A percentile compares a stretch with the other conserved stretches of the same genome.
phyloP scores from a whole-genome alignment of 768 basidiomycete genomes.

The Mycena metata region DNA sequence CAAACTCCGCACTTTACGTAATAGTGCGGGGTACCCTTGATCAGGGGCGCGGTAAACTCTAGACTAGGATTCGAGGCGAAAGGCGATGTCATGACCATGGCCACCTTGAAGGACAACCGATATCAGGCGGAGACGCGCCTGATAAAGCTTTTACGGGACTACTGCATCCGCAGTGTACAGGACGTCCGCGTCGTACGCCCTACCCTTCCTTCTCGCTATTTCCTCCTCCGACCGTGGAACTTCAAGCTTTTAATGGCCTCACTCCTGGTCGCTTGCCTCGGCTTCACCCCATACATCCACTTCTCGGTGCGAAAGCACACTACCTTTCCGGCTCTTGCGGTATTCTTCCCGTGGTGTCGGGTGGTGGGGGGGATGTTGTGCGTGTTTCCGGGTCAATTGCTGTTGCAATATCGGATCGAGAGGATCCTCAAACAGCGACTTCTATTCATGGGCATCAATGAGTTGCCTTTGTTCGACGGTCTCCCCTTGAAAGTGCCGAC shows the following conservation, averaged over 20 bases:
- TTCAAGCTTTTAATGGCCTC: constrained; percentile 1
- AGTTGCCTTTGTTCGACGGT: background rate
- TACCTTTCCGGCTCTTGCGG: background rate
- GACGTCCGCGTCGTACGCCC: background rate
- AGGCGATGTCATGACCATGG: background rate
- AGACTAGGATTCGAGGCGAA: too few relatives aligned
- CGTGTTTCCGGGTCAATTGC: constrained; percentile 13
- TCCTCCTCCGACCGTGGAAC: constrained; percentile 7
- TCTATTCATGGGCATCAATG: constrained; percentile 10
- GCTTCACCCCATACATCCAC: constrained; percentile 5
- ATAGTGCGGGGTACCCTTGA: too few relatives aligned
- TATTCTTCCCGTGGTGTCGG: constrained; percentile 13
- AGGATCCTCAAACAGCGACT: constrained; percentile 18
- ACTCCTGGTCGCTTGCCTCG: background rate
- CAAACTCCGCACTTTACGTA: too few relatives aligned
- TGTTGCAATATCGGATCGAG: constrained; percentile 18
- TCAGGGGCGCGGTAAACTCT: too few relatives aligned
- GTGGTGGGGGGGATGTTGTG: constrained; percentile 10
- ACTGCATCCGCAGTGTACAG: constrained; percentile 8
- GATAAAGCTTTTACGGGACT: background rate
- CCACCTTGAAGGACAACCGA: background rate
- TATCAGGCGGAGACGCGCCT: constrained; percentile 8
- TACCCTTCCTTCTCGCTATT: too few relatives aligned
- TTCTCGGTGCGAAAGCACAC: constrained; percentile 6
- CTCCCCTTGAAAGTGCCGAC: background rate